Evolutionary conservation across 2,329 filamentous ascomycete genomes (phyloP), one percentile per base, ranked within the genome.

Genomic region (Trichophyton benhamiae): DNA sequence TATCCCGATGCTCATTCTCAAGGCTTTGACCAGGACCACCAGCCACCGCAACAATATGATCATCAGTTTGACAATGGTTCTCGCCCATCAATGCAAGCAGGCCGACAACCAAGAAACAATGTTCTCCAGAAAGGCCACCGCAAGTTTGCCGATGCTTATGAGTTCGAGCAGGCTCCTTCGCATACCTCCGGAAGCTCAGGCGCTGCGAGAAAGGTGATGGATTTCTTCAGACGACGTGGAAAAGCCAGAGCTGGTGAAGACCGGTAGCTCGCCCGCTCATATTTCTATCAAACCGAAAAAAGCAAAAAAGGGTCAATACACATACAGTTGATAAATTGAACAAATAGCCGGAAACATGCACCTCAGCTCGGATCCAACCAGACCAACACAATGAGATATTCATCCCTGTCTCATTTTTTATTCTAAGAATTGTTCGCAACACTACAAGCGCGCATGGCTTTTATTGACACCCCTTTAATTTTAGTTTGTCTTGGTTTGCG

Each of bases 181-280:
- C 83, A 86, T 59, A 86, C 91, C 69, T 86, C 86, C 36, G 92
- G 92, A 52, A 95, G 88, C 73, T 92, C 86, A 65, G 89, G 89
- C 61, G 88, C 91, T 2, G 91, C 91, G 13, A 87, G 91, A 72
- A 86, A 90, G 71, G 94, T 99, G 44, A 97, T 99, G 91, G 92
- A 99, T 76, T 96, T 97, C 75, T 99, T 99, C 79, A 83, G 94
- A 68, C 83, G 91, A 72, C 83, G 91, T 72, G 89, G 88, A 61
- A 90, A 87, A 76, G 89, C 86, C 67, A 80, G 87, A 70, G 83
- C 80, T 61, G 76, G 73, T 33, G 74, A 76, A 41, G 74, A 76
- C 53, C 72, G 70, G 61, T 75, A 70, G 52, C 41, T n/a, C 11
- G 11, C 33, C 8, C 11, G 9, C 33, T 38, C 3, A 38, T 38